Evolutionary conservation across 2,329 filamentous ascomycete species (phyloP).

Genomic region (Sphaerulina musiva): DNA sequence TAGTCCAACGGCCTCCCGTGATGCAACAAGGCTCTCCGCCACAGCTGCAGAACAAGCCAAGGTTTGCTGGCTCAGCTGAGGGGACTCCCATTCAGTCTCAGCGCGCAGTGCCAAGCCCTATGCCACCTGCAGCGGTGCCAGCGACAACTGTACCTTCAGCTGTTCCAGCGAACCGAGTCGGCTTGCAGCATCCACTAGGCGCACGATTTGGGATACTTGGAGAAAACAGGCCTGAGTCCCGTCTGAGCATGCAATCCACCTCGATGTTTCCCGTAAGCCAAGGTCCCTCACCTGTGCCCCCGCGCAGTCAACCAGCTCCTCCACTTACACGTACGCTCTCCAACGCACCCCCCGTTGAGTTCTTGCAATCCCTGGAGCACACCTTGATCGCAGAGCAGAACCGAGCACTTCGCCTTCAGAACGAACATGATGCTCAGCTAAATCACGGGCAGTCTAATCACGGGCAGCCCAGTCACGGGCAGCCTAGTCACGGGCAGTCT

Average conservation of each 20-base stretch:
- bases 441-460: constrained; percentile 22
- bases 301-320: constrained; percentile 23
- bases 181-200: constrained; percentile 27
- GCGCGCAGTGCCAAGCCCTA: constrained; percentile 26
- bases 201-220: constrained; percentile 30
- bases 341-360: constrained; percentile 19
- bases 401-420: constrained; percentile 29
- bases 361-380: constrained; percentile 25
- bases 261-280: constrained; percentile 18
- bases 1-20: constrained; percentile 17
- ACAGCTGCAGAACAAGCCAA: constrained; percentile 28
- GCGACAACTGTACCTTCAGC: constrained; percentile 20
- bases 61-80: constrained; percentile 30
- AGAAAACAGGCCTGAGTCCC: constrained; percentile 28
- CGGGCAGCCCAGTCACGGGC: background rate
- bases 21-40: constrained; percentile 37
- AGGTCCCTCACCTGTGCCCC: constrained; percentile 19
- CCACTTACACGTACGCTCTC: constrained; percentile 16
- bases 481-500: constrained; percentile 12
- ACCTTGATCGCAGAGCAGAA: constrained; percentile 26
- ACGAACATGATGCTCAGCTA: constrained; percentile 24
- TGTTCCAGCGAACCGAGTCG: constrained; percentile 21
- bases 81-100: constrained; percentile 28
- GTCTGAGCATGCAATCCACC: constrained; percentile 18
- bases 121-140: constrained; percentile 23